phyloP scores from a whole-genome alignment of 2,329 filamentous ascomycete species.

The Aspergillus sp. region DNA sequence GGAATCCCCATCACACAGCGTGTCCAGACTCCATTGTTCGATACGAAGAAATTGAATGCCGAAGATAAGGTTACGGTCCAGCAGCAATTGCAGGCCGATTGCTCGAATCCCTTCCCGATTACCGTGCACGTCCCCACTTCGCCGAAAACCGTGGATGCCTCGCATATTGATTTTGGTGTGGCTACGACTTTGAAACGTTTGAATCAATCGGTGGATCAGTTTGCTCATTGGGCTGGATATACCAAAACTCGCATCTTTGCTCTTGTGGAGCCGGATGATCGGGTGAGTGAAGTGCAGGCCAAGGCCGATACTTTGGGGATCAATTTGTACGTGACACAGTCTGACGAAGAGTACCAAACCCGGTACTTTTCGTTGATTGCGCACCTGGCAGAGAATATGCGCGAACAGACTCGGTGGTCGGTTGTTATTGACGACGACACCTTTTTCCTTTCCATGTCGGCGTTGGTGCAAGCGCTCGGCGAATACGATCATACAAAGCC shows the following conservation, averaged over 20 bases:
- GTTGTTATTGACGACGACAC: slow-evolving; percentile 60
- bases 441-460: slow-evolving; percentile 55
- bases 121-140: slow-evolving; percentile 44
- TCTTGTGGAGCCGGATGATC: slow-evolving; percentile 42
- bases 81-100: slow-evolving; percentile 22
- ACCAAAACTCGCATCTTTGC: slow-evolving; percentile 51
- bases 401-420: slow-evolving; percentile 49
- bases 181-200: slow-evolving; percentile 51
- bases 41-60: slow-evolving; percentile 4
- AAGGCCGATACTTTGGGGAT: slow-evolving; percentile 35
- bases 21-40: slow-evolving; percentile 22
- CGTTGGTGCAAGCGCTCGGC: slow-evolving; percentile 45
- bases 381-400: slow-evolving; percentile 43
- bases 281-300: slow-evolving; percentile 21
- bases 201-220: slow-evolving; percentile 46
- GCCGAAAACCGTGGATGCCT: slow-evolving; percentile 39
- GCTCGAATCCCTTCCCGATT: slow-evolving; percentile 42
- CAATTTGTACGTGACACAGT: slow-evolving; percentile 36
- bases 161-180: slow-evolving; percentile 54
- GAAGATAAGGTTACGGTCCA: not conserved
- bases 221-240: slow-evolving; percentile 53
- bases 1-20: slow-evolving; percentile 21
- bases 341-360: slow-evolving; percentile 36
- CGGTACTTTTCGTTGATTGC: slow-evolving; percentile 56
- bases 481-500: slow-evolving; percentile 47